phyloP scores from a whole-genome alignment of 208 protist genomes.

The Trypanosoma avium region DNA sequence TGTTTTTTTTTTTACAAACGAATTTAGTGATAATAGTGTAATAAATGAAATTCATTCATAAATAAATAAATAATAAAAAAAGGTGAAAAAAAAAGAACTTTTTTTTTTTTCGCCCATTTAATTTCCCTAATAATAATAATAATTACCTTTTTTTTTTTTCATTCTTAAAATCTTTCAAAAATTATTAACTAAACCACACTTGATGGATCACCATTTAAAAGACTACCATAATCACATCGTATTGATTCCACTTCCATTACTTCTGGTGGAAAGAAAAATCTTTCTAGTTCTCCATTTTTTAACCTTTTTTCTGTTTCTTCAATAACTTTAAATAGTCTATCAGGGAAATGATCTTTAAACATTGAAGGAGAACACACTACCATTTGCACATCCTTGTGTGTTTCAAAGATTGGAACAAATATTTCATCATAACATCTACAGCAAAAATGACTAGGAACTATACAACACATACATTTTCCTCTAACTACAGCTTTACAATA shows the following conservation, averaged over 20 bases:
- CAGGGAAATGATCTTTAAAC: conserved; percentile 88
- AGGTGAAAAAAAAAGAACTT: no score
- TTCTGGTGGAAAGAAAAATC: conserved; percentile 57
- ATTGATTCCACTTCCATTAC: neutral
- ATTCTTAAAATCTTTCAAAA: no score
- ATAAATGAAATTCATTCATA: no score
- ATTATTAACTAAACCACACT: no score
- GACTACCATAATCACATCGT: neutral
- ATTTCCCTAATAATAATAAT: no score
- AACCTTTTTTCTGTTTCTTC: conserved; percentile 35
- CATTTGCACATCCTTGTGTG: conserved; percentile 63
- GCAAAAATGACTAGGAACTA: conserved; percentile 10
- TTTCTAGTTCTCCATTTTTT: conserved; percentile 64
- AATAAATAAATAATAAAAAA: conserved; percentile 19
- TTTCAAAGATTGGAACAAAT: conserved; percentile 59
- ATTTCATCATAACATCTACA: conserved; percentile 46
- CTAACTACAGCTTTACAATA: conserved; percentile 57
- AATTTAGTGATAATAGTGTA: no score
- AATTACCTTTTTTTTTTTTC: no score
- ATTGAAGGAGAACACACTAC: conserved; percentile 69
- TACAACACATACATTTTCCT: conserved; percentile 8
- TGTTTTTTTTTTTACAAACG: no score
- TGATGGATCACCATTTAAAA: no score
- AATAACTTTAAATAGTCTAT: conserved; percentile 64
- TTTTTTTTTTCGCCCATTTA: no score